These are phyloP conservation scores for Aspergillus transmontanensis DNA, from an alignment of 2,329 filamentous ascomycete genomes.

Conservation along the genomic window DNA sequence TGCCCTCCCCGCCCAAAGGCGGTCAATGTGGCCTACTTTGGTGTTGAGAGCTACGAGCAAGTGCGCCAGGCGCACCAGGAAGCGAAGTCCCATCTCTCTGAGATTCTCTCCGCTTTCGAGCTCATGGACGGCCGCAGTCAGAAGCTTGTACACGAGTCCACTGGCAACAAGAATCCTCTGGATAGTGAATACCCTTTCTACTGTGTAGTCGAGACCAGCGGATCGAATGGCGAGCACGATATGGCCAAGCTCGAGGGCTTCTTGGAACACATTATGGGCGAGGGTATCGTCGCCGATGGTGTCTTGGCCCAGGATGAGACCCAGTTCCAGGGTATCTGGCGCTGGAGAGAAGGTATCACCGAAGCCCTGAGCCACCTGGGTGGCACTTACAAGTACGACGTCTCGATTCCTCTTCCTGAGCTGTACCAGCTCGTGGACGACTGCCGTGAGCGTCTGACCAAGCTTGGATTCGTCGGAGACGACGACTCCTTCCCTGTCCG, in stretches of 20 bases:
- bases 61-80: constrained; percentile 83
- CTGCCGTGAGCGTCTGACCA: constrained; percentile 69
- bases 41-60: constrained; percentile 85
- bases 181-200: constrained; percentile 90
- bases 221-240: constrained; percentile 92
- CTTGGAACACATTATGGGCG: constrained; percentile 86
- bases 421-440: constrained; percentile 91
- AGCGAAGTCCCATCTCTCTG: constrained; percentile 85
- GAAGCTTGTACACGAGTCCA: constrained; percentile 72
- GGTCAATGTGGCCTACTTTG: constrained; percentile 93
- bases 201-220: constrained; percentile 93
- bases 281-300: constrained; percentile 84
- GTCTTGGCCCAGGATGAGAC: constrained; percentile 93
- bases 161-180: constrained; percentile 75
- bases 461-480: constrained; percentile 76
- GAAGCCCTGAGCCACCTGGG: constrained; percentile 88
- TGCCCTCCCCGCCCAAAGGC: constrained; percentile 86
- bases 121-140: constrained; percentile 91
- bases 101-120: constrained; percentile 97
- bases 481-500: constrained; percentile 77
- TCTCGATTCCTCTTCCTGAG: constrained; percentile 86
- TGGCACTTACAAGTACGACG: constrained; percentile 97
- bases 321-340: constrained; percentile 82
- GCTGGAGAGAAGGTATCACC: constrained; percentile 89
- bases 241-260: constrained; percentile 87